Conservation (phyloP, 192 early-diverging fungal species). For the Rhizoclosmatium globosum region DNA sequence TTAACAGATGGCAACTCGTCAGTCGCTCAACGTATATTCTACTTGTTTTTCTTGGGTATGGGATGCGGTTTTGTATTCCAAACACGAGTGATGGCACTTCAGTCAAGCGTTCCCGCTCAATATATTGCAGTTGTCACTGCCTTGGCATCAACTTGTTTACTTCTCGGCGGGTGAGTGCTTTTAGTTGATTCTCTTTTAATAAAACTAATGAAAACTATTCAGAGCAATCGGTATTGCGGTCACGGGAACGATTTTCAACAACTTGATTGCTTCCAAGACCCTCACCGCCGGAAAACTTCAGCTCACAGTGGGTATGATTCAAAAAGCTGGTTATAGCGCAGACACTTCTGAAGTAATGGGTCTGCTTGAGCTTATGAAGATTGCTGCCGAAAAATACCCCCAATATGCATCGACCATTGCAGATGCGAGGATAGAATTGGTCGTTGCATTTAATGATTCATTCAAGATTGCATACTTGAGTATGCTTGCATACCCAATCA, state of each 20-base stretch:
- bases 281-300: not conserved
- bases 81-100: constrained; percentile 76
- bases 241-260: constrained; percentile 37
- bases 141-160: constrained; percentile 69
- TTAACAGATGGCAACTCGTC: constrained; percentile 51
- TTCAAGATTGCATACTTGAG: constrained; percentile 35
- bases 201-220: not conserved
- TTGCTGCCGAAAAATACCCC: not conserved
- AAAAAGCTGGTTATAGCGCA: not conserved
- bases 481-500: constrained; percentile 42
- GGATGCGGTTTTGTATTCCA: constrained; percentile 82
- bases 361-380: not conserved
- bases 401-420: constrained; percentile 7
- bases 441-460: constrained; percentile 37
- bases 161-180: constrained; percentile 46
- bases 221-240: constrained; percentile 26
- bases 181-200: not conserved
- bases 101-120: constrained; percentile 67
- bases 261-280: constrained; percentile 47
- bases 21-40: constrained; percentile 62
- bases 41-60: constrained; percentile 75
- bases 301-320: not conserved
- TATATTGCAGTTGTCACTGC: constrained; percentile 81
- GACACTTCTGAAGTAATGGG: not conserved
- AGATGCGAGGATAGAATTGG: constrained; percentile 23